Base-by-base conservation (phyloP, 257 asterid genomes). In the Lantana camara region DNA sequence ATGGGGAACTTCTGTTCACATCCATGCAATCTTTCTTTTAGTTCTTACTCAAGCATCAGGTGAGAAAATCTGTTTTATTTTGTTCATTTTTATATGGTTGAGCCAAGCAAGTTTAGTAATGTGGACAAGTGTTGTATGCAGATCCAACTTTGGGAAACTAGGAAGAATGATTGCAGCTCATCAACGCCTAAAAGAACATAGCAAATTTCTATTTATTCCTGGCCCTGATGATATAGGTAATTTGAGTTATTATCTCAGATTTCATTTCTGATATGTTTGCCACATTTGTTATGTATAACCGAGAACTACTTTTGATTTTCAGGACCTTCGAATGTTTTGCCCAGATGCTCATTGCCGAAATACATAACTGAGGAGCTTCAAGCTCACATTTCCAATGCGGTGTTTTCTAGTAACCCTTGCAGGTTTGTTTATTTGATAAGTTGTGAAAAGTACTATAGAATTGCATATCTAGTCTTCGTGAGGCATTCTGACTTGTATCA, bases 1-100 rank as follows among this genome's bases (percentile, higher is more conserved):
- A 94, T 94, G 99, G 99, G 99, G 68, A 94, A 94, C 77, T 90
- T 94, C 78, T 87, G 95, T 65, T 94, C 97, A 54, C 89, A 48
- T 66, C 99, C 99, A 19, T 94, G 95, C 68, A 90, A 94, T 77
- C 80, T 94, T 68, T 81, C 96, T 38, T 94, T 94, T 77, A 84
- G 66, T 75, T 90, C 96, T 56, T 87, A 84, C 72, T 82, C 95
- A 19, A 82, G 70, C 63, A 85, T 88, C 75, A 90, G 97, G 99
- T 85, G 64, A 75, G 70, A 45, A 72, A 41, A 14, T 38, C n/a
- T 65, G 54, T 48, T 63, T 48, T 27, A 23, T 67, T 19, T 73
- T 69, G 60, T 63, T 67, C 63, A 63, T 73, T 54, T 19, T 75
- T 54, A 16, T 57, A 40, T 37, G 64, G 21, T 54, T 24, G 47